Conservation (phyloP, 140 eudicot species). For the Flaveria floridana region DNA sequence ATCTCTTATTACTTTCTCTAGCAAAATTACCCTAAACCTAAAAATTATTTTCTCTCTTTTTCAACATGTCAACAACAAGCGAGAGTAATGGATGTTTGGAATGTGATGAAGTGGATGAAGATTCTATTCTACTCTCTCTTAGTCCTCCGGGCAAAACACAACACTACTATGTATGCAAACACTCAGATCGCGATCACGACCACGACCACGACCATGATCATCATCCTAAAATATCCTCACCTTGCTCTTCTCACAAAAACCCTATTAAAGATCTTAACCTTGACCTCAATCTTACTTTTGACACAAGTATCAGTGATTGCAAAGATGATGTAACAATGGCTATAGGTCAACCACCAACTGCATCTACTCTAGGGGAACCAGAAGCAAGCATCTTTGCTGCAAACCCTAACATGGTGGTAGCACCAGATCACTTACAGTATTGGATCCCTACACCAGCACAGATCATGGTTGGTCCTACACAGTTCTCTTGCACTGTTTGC, state of each 20-base stretch:
- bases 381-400: slow-evolving; percentile 19
- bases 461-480: slow-evolving; percentile 77
- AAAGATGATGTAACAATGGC: slow-evolving; percentile 59
- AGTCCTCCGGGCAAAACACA: slow-evolving; percentile 63
- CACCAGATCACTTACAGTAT: slow-evolving; percentile 39
- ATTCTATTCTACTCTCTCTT: slow-evolving; percentile 55
- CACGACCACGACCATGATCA: slow-evolving; percentile 2
- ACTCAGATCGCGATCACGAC: neutral
- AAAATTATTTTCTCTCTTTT: neutral
- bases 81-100: slow-evolving; percentile 41
- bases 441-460: slow-evolving; percentile 82
- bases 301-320: slow-evolving; percentile 11
- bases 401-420: slow-evolving; percentile 27
- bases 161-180: slow-evolving; percentile 25
- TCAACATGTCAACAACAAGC: slow-evolving; percentile 41
- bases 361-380: neutral
- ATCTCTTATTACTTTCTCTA: neutral
- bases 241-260: slow-evolving; percentile 31
- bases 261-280: slow-evolving; percentile 29
- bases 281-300: slow-evolving; percentile 31
- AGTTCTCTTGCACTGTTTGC: slow-evolving; percentile 72
- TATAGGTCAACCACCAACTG: slow-evolving; percentile 24
- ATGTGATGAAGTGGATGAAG: slow-evolving; percentile 44
- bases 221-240: slow-evolving; percentile 19
- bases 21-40: neutral